These are phyloP conservation scores for Physcia stellaris DNA, from an alignment of 495 filamentous ascomycete genomes.

Conservation along the genomic window DNA sequence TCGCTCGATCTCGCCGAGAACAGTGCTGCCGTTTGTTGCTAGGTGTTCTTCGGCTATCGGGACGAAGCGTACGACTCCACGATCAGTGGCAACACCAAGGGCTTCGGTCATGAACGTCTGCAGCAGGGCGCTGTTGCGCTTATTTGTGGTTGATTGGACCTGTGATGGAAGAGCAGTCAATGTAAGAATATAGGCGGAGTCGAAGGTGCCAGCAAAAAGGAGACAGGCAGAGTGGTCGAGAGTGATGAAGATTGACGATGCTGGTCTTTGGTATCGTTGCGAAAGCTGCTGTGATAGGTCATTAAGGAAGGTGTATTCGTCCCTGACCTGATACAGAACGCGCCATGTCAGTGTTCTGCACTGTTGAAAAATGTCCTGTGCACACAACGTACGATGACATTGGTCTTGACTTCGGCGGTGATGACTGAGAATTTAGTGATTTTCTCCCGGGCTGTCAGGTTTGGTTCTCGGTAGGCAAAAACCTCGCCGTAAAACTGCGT, in stretches of 20 bases:
- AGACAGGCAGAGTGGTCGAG: conserved; percentile 65
- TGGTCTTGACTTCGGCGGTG: conserved; percentile 72
- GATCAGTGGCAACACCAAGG: conserved; percentile 44
- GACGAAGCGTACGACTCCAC: conserved; percentile 61
- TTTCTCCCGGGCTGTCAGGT: conserved; percentile 39
- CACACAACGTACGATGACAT: conserved; percentile 50
- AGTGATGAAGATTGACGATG: conserved; percentile 56
- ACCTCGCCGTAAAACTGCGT: conserved; percentile 46
- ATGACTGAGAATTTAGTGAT: conserved; percentile 55
- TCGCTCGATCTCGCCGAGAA: conserved; percentile 53
- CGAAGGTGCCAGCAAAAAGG: conserved; percentile 55
- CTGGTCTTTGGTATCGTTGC: conserved; percentile 55
- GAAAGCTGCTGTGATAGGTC: conserved; percentile 57
- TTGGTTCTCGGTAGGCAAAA: conserved; percentile 39
- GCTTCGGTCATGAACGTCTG: conserved; percentile 53
- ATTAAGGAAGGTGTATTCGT: conserved; percentile 42
- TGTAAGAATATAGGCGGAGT: conserved; percentile 71
- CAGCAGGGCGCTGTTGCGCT: conserved; percentile 64
- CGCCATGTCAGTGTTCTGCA: too few species aligned
- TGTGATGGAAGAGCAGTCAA: conserved; percentile 56
- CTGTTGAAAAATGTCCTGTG: neutral
- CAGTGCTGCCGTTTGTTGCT: conserved; percentile 54
- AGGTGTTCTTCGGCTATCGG: conserved; percentile 54
- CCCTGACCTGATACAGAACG: conserved; percentile 24
- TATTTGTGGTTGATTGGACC: conserved; percentile 65